A percentile compares a stretch with the other conserved stretches of the same genome.
Evolutionary conservation across 192 early-diverging fungal species (phyloP).

Genomic region (Fimicolochytrium jonesii): DNA sequence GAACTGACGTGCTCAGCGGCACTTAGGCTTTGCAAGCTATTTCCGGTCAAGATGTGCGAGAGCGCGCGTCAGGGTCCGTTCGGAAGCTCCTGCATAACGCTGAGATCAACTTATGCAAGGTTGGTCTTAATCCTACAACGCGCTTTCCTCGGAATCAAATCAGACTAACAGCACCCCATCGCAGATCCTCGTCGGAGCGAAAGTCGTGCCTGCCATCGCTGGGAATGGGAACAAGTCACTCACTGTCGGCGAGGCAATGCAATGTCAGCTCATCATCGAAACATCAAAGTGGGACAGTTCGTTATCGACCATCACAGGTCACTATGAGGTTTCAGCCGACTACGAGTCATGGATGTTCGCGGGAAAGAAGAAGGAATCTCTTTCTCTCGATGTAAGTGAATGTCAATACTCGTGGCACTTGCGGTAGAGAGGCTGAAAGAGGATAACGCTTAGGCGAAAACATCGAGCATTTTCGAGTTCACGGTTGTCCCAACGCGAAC

Average conservation of each 20-base stretch:
- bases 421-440: background rate
- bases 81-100: too few species aligned
- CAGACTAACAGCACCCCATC: background rate
- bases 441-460: background rate
- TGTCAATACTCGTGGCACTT: too few species aligned
- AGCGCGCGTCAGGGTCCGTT: background rate
- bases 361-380: constrained; percentile 55
- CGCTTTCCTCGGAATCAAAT: background rate
- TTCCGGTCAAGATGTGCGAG: background rate
- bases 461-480: constrained; percentile 1
- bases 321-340: constrained; percentile 61
- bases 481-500: constrained; percentile 1
- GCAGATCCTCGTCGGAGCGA: constrained; percentile 30
- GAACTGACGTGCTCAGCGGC: background rate
- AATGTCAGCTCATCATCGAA: constrained; percentile 47
- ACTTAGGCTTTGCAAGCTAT: background rate
- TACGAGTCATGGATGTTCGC: constrained; percentile 66
- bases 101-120: too few species aligned
- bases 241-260: constrained; percentile 51
- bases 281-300: constrained; percentile 21
- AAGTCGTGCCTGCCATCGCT: constrained; percentile 28
- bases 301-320: constrained; percentile 36
- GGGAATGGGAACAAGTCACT: too few species aligned
- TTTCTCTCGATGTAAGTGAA: constrained; percentile 52
- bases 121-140: background rate